Evolutionary conservation across 2,329 filamentous ascomycete genomes (phyloP), one percentile per base, ranked within the genome.

Genomic region (Penicillium palitans): DNA sequence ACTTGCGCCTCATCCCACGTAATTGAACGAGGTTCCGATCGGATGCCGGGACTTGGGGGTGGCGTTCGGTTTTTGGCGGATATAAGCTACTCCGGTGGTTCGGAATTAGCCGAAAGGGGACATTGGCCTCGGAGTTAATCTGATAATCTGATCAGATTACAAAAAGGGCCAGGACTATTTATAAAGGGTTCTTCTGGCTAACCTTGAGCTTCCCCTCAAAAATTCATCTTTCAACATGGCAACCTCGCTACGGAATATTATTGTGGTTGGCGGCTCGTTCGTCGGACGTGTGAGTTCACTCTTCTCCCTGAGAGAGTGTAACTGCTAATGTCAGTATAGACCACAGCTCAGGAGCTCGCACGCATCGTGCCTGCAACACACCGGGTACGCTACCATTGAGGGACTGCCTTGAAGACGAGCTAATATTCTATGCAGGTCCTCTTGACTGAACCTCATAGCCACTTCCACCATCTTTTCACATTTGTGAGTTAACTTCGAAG

Each of bases 261-360:
- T 75, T 31, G 71, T 75, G 9, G 66, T 75, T 21, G 72, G 72
- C 15, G 72, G 72, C 8, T 75, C 72, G 5, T 75, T 74, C 54
- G 72, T 75, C 24, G 72, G 72, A 27, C 68, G 69, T 54, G 68
- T 74, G 40, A 61, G 68, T 61, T 25, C 39, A 47, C 15, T 17
- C 9, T 21, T 9, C 10, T 35, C 15, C 33, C 13, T 31, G 21
- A 25, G 10, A 19, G 31, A 33, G 27, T 19, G 10, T 35, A 41
- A 33, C 19, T 15, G 50, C 52, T 66, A 51, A 68, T 29, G 15
- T 8, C 47, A 15, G 24, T 25, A 37, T 47, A 72, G 72, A 52
- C 63, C 7, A 70, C 73, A 1, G 73, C 72, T 15, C 72, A 74
- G 47, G 73, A 76, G 48, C 66, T 76, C 6, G 72, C 73, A 6